Conservation (phyloP, 31 red algal species). For the Odonthalia washingtoniensis region DNA sequence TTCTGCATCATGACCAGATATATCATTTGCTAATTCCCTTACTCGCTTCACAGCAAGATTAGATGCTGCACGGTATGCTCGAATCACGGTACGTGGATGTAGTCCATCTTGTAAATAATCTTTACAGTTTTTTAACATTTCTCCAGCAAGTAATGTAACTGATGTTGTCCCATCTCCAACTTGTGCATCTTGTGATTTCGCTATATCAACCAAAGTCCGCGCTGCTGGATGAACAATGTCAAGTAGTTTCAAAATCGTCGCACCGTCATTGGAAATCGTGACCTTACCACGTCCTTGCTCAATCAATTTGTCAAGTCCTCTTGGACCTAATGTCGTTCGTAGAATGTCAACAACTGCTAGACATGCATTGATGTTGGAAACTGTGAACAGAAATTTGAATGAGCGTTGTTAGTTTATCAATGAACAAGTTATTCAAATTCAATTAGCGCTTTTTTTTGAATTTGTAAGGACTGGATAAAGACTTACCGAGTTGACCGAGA, state of each 20-base stretch:
- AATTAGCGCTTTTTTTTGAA: not conserved
- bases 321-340: constrained; percentile 94
- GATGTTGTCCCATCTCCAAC: constrained; percentile 98
- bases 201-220: constrained; percentile 90
- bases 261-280: constrained; percentile 98
- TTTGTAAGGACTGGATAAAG: not conserved
- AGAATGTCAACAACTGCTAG: constrained; percentile 93
- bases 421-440: too few relatives aligned
- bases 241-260: too few relatives aligned
- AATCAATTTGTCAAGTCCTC: constrained; percentile 99
- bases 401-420: too few relatives aligned
- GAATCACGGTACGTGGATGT: constrained; percentile 89
- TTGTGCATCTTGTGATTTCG: constrained; percentile 91
- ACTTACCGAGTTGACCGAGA: constrained; percentile 92
- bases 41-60: constrained; percentile 68
- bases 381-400: too few relatives aligned
- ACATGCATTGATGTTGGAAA: constrained; percentile 99
- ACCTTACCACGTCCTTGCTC: constrained; percentile 89
- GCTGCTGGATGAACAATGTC: constrained; percentile 97
- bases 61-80: constrained; percentile 83
- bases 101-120: constrained; percentile 97
- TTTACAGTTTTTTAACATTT: constrained; percentile 96
- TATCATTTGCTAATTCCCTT: constrained; percentile 79
- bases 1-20: constrained; percentile 66
- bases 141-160: constrained; percentile 92